A percentile compares a stretch with the other conserved stretches of the same genome.
Conservation (phyloP, 306 rosid genomes). For the Cicer judaicum region DNA sequence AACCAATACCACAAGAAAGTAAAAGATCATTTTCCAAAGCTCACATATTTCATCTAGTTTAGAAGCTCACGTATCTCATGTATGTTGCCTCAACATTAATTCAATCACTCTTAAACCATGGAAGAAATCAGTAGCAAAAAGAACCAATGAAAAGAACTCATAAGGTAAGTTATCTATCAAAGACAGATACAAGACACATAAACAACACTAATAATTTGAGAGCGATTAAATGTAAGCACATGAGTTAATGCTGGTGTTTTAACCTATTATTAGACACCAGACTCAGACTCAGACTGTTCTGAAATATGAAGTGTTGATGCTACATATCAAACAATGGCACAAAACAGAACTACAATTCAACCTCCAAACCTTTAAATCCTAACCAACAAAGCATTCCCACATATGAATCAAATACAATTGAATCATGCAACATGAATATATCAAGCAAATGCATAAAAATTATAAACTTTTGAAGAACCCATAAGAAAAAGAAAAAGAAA, state of each 20-base stretch:
- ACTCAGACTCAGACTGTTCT: too few species aligned
- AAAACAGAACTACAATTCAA: constrained; percentile 3
- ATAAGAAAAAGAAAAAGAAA: background rate
- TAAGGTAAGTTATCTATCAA: background rate
- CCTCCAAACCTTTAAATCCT: background rate
- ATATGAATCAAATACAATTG: constrained; percentile 17
- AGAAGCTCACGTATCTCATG: constrained; percentile 25
- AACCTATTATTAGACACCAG: too few species aligned
- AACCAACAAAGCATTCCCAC: background rate
- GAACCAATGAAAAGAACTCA: constrained; percentile 3
- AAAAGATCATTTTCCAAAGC: background rate
- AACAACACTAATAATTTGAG: too few species aligned
- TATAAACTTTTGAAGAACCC: background rate
- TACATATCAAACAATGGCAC: background rate
- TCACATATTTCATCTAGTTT: constrained; percentile 3
- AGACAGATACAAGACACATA: too few species aligned
- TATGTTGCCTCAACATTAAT: constrained; percentile 10
- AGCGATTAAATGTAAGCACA: too few species aligned
- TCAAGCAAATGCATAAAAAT: background rate
- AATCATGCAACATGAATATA: background rate
- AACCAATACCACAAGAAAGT: constrained; percentile 15
- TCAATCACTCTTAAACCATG: background rate
- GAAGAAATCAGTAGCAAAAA: constrained; percentile 28
- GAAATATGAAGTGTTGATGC: too few species aligned
- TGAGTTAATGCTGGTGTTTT: too few species aligned